Percentiles rank a stretch among this genome's conserved stretches.
These are phyloP conservation scores for Malus asiatica DNA, from an alignment of 306 rosid genomes.

Conservation along the genomic window DNA sequence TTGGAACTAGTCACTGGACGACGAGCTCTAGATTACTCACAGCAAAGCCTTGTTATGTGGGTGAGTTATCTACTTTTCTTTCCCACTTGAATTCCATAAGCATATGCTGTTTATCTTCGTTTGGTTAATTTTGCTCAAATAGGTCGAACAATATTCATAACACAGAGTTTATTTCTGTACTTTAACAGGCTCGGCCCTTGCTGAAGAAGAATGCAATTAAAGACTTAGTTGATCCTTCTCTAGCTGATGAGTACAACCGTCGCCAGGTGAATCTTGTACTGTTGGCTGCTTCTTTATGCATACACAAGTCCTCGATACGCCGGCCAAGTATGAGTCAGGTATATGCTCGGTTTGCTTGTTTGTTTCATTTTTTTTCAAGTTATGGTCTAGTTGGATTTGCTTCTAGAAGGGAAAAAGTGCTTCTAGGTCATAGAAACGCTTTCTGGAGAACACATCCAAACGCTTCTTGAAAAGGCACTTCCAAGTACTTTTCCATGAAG, in stretches of 20 bases:
- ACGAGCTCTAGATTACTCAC: slow-evolving; percentile 89
- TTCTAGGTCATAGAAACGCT: not conserved
- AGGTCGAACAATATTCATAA: not conserved
- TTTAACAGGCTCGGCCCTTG: slow-evolving; percentile 73
- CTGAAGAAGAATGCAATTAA: slow-evolving; percentile 50
- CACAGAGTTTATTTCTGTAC: not conserved
- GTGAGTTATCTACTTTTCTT: slow-evolving; percentile 24
- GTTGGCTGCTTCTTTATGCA: slow-evolving; percentile 77
- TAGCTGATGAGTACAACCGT: slow-evolving; percentile 41
- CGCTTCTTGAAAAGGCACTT: not conserved
- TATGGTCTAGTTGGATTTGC: not conserved
- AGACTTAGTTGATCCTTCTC: slow-evolving; percentile 61
- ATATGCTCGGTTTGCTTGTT: slow-evolving; percentile 11
- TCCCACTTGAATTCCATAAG: not conserved
- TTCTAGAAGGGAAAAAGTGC: not conserved
- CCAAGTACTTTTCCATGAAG: not conserved
- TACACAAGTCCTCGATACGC: slow-evolving; percentile 70
- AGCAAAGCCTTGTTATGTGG: slow-evolving; percentile 96
- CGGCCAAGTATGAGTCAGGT: slow-evolving; percentile 82
- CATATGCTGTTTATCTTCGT: not conserved
- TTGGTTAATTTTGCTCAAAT: not conserved
- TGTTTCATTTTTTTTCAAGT: not conserved
- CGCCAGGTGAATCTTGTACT: slow-evolving; percentile 55
- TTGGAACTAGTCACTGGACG: slow-evolving; percentile 86
- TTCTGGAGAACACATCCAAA: not conserved